A percentile compares a stretch with the other conserved stretches of the same genome.
Evolutionary conservation across 176 grass and related monocot genomes (phyloP).

Genomic region (Olyra latifolia): DNA sequence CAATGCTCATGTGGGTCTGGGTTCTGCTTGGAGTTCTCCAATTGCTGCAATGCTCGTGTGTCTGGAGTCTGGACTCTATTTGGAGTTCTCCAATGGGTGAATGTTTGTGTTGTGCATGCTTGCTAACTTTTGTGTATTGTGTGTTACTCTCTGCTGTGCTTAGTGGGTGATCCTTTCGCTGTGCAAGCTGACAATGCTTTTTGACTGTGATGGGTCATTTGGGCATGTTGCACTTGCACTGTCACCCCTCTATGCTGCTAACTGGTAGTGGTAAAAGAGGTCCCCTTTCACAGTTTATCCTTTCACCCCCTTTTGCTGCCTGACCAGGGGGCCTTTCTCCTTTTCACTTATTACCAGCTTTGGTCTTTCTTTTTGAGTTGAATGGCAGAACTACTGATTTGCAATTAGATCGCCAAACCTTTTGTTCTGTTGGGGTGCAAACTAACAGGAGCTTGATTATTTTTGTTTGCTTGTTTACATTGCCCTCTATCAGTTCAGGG

Average conservation of each 20-base stretch:
- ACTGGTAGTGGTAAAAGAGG: constrained; percentile 28
- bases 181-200: constrained; percentile 25
- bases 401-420: background rate
- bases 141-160: constrained; percentile 2
- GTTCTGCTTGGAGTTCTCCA: constrained; percentile 1
- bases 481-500: background rate
- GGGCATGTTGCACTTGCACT: constrained; percentile 25
- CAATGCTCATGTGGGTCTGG: constrained; percentile 27
- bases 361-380: constrained; percentile 16
- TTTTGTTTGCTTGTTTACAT: background rate
- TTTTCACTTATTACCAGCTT: constrained; percentile 16
- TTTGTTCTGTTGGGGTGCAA: background rate
- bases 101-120: constrained; percentile 28
- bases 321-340: background rate
- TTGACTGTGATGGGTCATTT: constrained; percentile 33
- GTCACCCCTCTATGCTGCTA: background rate
- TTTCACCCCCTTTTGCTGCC: constrained; percentile 8
- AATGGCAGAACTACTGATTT: constrained; percentile 15
- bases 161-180: constrained; percentile 36
- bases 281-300: constrained; percentile 1
- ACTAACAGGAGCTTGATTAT: background rate
- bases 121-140: constrained; percentile 31
- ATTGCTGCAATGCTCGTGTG: background rate
- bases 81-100: background rate
- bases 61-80: constrained; percentile 21